A percentile compares a stretch with the other conserved stretches of the same genome.
These are phyloP conservation scores for Salvia rosmarinus DNA, from an alignment of 257 asterid species.

Conservation along the genomic window DNA sequence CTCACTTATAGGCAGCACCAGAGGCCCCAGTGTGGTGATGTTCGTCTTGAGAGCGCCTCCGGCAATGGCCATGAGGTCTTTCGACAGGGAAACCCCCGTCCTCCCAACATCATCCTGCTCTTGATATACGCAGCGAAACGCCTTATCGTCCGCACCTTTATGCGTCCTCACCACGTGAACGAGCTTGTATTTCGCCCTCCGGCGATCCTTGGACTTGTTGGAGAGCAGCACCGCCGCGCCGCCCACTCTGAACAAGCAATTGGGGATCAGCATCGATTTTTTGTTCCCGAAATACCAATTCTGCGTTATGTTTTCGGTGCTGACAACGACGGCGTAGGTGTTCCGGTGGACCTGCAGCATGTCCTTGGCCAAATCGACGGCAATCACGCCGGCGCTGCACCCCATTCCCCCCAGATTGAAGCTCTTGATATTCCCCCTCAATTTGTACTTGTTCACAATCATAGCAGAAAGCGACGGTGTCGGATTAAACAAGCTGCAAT, in stretches of 20 bases:
- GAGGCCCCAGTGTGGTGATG: conserved; percentile 75
- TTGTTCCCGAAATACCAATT: conserved; percentile 82
- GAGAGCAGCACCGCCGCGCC: conserved; percentile 69
- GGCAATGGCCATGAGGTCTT: conserved; percentile 83
- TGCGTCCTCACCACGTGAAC: conserved; percentile 80
- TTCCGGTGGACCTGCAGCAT: conserved; percentile 69
- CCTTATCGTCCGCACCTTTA: conserved; percentile 76
- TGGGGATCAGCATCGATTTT: conserved; percentile 77
- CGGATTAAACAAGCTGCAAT: conserved; percentile 75
- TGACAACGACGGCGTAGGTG: conserved; percentile 75
- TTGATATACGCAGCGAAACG: conserved; percentile 69
- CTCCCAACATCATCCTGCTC: conserved; percentile 66
- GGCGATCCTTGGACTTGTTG: conserved; percentile 52
- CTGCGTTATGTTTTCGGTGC: conserved; percentile 75
- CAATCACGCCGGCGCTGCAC: conserved; percentile 81
- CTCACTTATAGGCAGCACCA: conserved; percentile 79
- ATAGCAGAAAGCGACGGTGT: conserved; percentile 72
- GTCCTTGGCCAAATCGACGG: conserved; percentile 76
- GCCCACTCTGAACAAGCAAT: conserved; percentile 77
- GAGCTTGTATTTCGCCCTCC: conserved; percentile 72
- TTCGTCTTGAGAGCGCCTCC: conserved; percentile 79
- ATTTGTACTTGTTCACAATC: conserved; percentile 74
- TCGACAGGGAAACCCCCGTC: conserved; percentile 69
- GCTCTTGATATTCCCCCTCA: conserved; percentile 76
- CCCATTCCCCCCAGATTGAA: conserved; percentile 90